Evolutionary conservation across 805 yeast species (phyloP), one percentile per base, ranked within the genome.

Genomic region (Yamadazyma akitaensis): DNA sequence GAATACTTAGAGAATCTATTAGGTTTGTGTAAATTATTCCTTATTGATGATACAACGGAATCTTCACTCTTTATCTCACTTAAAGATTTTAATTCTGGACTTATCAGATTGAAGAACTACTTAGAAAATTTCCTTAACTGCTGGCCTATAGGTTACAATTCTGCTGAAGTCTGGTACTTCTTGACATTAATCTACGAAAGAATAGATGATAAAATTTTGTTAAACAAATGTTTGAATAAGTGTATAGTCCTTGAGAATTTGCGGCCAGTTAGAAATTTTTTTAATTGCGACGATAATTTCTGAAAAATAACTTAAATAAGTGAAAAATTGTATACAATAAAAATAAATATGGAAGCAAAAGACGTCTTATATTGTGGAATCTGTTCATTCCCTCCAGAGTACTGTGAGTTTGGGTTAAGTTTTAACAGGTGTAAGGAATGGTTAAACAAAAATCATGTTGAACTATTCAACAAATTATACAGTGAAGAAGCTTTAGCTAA

Each of bases 351-450:
- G 42, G 45, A 43, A 30, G 30, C 47, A 5, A 47, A 43, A 43
- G 37, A 30, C 11, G 79, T 83, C 17, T 59, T 76, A 13, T 88
- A 88, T 68, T 88, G 96, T 63, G 89, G 81, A 5, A 78, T 88
- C 12, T 88, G 96, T 62, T 68, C 88, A 1, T 83, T 78, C 60
- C 96, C 96, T n/a, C 88, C 88, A 3, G 96, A 80, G 65, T 91
- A 83, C 68, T 91, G 98, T 70, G 97, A 92, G 62, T 91, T 91
- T 61, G 94, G 96, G 11, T 87, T 85, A 39, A 70, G 82, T 24
- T 76, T 87, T 65, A 84, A 83, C 61, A 81, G 88, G 60, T 91
- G 98, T 69, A 88, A 86, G 57, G 81, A 77, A 18, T 89, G 97
- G 96, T 74, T 92, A 37, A 70, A 77, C 47, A 80, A 77, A 35